Conservation (phyloP, 805 yeast genomes). For the Schwanniomyces occidentalis region DNA sequence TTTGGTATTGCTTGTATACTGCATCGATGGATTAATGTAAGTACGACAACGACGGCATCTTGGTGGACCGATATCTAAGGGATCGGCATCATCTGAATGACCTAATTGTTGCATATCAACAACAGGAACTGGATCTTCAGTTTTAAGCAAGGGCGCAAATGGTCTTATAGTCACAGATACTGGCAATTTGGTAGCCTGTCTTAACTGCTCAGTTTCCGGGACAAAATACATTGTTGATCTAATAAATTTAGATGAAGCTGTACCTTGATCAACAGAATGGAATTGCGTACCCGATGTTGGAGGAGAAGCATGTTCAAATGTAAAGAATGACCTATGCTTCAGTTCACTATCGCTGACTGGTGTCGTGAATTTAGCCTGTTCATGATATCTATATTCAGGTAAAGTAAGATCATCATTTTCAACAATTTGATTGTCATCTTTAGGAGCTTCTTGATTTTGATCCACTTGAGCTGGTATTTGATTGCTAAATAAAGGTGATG, state of each 20-base stretch:
- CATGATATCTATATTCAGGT: conserved; percentile 17
- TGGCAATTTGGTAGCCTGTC: conserved; percentile 73
- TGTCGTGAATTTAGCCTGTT: conserved; percentile 24
- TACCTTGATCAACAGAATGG: conserved; percentile 76
- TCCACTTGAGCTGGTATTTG: not conserved
- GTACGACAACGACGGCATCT: conserved; percentile 92
- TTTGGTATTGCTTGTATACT: conserved; percentile 56
- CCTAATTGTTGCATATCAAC: conserved; percentile 56
- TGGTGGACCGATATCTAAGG: conserved; percentile 61
- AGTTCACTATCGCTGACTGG: conserved; percentile 29
- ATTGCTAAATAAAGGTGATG: no score
- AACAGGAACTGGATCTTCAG: conserved; percentile 63
- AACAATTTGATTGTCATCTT: no score
- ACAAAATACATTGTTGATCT: conserved; percentile 79
- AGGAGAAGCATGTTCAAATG: conserved; percentile 77
- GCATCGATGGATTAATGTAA: conserved; percentile 83
- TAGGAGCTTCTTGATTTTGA: not conserved
- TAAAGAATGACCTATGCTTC: conserved; percentile 52
- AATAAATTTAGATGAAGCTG: conserved; percentile 76
- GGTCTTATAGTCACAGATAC: conserved; percentile 81
- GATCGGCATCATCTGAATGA: conserved; percentile 15
- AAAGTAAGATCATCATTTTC: no score
- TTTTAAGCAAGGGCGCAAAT: conserved; percentile 60
- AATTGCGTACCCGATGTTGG: conserved; percentile 79
- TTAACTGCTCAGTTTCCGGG: conserved; percentile 71